Percentiles rank a stretch among this genome's conserved stretches.
phyloP scores from a whole-genome alignment of 2,329 filamentous ascomycete species.

The Colletotrichum eleusines region DNA sequence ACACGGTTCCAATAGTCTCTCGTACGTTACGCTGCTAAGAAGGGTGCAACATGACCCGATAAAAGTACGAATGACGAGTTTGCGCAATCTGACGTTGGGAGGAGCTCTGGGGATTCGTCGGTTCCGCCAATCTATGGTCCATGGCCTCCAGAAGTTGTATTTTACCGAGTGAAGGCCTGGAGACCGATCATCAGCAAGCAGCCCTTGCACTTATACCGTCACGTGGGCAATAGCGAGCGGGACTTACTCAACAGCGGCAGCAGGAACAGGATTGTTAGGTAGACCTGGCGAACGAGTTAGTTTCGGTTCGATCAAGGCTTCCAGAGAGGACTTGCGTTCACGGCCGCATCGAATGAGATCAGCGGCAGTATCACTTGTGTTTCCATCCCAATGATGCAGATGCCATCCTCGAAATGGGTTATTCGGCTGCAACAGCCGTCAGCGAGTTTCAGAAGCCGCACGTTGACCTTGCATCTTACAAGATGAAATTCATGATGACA shows the following conservation, averaged over 20 bases:
- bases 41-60: conserved; percentile 34
- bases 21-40: conserved; percentile 29
- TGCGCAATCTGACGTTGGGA: conserved; percentile 26
- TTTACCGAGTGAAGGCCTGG: conserved; percentile 31
- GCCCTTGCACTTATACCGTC: no score
- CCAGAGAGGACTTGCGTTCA: neutral
- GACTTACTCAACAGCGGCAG: conserved; percentile 29
- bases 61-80: conserved; percentile 32
- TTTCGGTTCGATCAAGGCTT: fast-evolving
- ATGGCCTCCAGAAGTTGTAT: conserved; percentile 39
- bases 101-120: conserved; percentile 25
- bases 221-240: no score
- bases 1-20: fast-evolving
- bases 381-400: conserved; percentile 28
- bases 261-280: conserved; percentile 32
- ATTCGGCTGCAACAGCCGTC: conserved; percentile 10
- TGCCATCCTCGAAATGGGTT: conserved; percentile 17
- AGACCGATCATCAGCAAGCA: neutral
- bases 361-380: conserved; percentile 10
- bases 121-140: conserved; percentile 33
- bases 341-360: conserved; percentile 34
- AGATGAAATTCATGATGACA: conserved; percentile 36
- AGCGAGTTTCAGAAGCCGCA: neutral
- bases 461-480: neutral
- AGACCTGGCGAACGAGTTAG: conserved; percentile 17